Base-by-base conservation (phyloP, 352 stramenopile genomes). In the Globisporangium camurandrum region DNA sequence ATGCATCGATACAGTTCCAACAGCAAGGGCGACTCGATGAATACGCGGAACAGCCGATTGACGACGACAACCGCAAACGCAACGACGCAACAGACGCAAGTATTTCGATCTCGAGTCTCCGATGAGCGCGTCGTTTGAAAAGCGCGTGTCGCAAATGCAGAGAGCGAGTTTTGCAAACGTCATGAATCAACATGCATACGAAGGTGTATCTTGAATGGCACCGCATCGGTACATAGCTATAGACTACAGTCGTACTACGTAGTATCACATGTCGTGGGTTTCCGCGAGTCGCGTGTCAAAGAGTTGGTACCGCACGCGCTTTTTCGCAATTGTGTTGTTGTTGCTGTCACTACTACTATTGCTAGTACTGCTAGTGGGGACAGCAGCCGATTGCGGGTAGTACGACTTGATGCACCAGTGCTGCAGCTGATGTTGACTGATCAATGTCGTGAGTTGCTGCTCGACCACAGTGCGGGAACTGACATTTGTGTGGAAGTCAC, bases 381-480 rank as follows among this genome's bases (percentile, higher is more conserved):
- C 20, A 38, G 47, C 39, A 34, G 66, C 26, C 49, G 64, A 12
- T 45, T 57, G 38, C 54, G 66, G 20, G 28, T 66, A 51, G 54
- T 88, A 90, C 8, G 76, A 79, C 47, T 90, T 90, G 46, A 90
- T 64, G 17, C 79, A 90, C 46, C 71, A 88, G 40, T 88, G 74
- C 2, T 75, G 49, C 3, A 51, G 36, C 7, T 67, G 41, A 0
- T 45, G 27, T 2, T 44, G 44, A 8, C 36, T 23, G 8, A 79
- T 16, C 34, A 90, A 45, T 14, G 66, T 64, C 8, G n/a, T 34
- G 1, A 88, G 46, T 0, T 70, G 61, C 52, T 87, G 81, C 34
- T 81, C 44, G 6, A 90, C 47, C 22, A 88, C 46, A 9, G 30
- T 19, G 19, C 67, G 72, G 7, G 76, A 88, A 24, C 51, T 84